Percentiles rank a stretch among this genome's conserved stretches.
Conservation (phyloP, 2,329 filamentous ascomycete species). For the Aspergillus quadricinctus region DNA sequence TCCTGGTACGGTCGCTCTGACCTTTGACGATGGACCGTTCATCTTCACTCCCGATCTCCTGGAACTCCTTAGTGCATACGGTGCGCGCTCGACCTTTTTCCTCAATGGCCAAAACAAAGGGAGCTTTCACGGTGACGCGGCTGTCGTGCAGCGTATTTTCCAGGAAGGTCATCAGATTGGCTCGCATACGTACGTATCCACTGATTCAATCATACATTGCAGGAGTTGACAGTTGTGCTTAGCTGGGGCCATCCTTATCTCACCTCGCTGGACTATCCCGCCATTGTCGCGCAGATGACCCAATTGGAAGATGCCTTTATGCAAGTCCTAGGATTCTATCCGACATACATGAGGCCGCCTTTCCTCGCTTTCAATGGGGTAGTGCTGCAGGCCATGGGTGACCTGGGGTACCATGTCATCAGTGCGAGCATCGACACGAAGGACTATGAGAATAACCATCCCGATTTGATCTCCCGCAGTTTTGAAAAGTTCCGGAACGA, state of each 20-base stretch:
- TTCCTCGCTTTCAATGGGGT: slow-evolving; percentile 34
- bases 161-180: slow-evolving; percentile 44
- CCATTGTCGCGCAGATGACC: slow-evolving; percentile 38
- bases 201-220: not conserved
- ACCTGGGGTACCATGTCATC: slow-evolving; percentile 46
- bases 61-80: slow-evolving; percentile 53
- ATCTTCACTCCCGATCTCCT: slow-evolving; percentile 56
- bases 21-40: slow-evolving; percentile 62
- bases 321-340: slow-evolving; percentile 41
- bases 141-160: slow-evolving; percentile 27
- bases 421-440: slow-evolving; percentile 40
- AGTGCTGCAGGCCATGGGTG: slow-evolving; percentile 33
- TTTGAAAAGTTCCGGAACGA: slow-evolving; percentile 29
- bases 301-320: slow-evolving; percentile 37
- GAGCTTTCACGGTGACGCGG: slow-evolving; percentile 25
- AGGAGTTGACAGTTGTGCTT: not conserved
- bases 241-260: slow-evolving; percentile 42
- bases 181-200: slow-evolving; percentile 40
- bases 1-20: slow-evolving; percentile 57
- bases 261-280: slow-evolving; percentile 25
- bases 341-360: slow-evolving; percentile 48
- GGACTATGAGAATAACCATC: slow-evolving; percentile 37
- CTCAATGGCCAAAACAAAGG: slow-evolving; percentile 45
- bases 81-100: slow-evolving; percentile 62
- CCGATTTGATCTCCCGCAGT: slow-evolving; percentile 24